These are phyloP conservation scores for Brassica cretica DNA, from an alignment of 345 rosid genomes.

Conservation along the genomic window DNA sequence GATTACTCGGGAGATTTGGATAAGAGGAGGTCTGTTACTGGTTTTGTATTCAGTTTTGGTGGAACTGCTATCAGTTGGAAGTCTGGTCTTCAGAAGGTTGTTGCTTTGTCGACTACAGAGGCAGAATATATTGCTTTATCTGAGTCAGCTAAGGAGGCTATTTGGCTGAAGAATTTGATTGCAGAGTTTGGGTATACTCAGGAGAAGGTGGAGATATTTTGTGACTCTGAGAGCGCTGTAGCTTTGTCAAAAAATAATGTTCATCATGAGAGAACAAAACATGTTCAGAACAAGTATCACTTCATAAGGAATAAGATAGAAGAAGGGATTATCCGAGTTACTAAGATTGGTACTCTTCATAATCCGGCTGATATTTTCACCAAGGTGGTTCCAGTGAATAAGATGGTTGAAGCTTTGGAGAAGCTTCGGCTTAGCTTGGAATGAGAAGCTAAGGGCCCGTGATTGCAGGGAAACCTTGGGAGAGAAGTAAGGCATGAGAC, in stretches of 20 bases:
- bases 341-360: no score
- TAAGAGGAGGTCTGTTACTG: background rate
- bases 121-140: background rate
- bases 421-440: no score
- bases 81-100: background rate
- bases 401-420: no score
- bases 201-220: background rate
- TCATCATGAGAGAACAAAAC: background rate
- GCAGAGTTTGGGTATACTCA: background rate
- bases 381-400: no score
- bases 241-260: background rate
- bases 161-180: background rate
- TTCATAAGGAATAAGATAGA: no score
- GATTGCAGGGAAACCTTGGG: no score
- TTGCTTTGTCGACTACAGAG: background rate
- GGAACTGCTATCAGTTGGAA: background rate
- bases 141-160: background rate
- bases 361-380: no score
- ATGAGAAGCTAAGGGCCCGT: no score
- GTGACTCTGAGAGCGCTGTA: background rate
- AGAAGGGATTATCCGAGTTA: no score
- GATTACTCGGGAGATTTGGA: background rate
- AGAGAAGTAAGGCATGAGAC: no score
- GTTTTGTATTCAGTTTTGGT: background rate
- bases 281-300: no score